Percentiles rank a stretch among this genome's conserved stretches.
phyloP scores from a whole-genome alignment of 176 grass and related monocot genomes.

The Phragmites australis region DNA sequence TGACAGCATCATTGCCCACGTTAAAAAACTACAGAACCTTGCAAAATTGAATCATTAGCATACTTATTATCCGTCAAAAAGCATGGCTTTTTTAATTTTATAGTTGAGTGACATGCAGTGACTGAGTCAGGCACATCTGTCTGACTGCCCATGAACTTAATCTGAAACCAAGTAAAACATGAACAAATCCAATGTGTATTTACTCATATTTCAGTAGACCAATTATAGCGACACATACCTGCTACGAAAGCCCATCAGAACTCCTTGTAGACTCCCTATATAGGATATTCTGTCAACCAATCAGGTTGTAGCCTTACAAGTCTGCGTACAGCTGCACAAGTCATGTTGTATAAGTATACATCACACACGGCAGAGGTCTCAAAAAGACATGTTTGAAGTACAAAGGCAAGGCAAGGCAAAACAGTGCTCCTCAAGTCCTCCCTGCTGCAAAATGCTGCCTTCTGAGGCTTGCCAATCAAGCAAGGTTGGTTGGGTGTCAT shows the following conservation, averaged over 20 bases:
- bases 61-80: not conserved
- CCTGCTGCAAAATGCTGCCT: constrained; percentile 33
- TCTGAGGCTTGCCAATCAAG: constrained; percentile 68
- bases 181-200: not conserved
- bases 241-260: not conserved
- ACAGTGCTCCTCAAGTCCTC: constrained; percentile 39
- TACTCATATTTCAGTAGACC: not conserved
- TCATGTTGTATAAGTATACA: constrained; percentile 35
- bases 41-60: constrained; percentile 21
- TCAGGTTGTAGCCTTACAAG: constrained; percentile 29
- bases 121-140: not conserved
- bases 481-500: constrained; percentile 74
- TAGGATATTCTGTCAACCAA: constrained; percentile 15
- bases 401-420: constrained; percentile 34
- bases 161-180: not conserved
- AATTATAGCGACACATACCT: constrained; percentile 15
- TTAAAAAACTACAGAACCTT: constrained; percentile 4
- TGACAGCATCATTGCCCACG: constrained; percentile 43
- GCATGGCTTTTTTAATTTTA: not conserved
- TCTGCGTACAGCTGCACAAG: constrained; percentile 21
- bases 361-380: constrained; percentile 31
- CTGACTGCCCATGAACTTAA: not conserved
- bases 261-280: constrained; percentile 20
- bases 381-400: constrained; percentile 46
- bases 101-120: not conserved